These are phyloP conservation scores for Ensete ventricosum DNA, from an alignment of 176 grass and related monocot genomes.

Conservation along the genomic window DNA sequence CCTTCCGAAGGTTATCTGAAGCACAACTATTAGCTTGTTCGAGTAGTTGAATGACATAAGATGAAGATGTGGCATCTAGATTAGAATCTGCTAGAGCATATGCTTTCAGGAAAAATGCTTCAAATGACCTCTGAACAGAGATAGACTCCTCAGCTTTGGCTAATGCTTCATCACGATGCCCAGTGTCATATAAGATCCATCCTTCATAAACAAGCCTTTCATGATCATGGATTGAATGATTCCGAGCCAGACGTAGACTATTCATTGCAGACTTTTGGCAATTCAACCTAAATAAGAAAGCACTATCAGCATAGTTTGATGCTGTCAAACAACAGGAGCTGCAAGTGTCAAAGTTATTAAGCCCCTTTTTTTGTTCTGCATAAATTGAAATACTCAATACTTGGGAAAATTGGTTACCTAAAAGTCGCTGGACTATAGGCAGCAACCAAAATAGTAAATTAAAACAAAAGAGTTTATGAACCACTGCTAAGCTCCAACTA, in stretches of 20 bases:
- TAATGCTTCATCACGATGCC: constrained; percentile 77
- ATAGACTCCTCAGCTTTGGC: constrained; percentile 81
- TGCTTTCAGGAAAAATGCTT: constrained; percentile 91
- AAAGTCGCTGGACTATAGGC: neutral
- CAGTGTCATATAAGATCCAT: constrained; percentile 88
- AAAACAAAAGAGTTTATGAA: neutral
- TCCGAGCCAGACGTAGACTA: constrained; percentile 63
- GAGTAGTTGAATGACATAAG: constrained; percentile 71
- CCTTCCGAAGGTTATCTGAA: constrained; percentile 94
- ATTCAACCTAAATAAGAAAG: constrained; percentile 43
- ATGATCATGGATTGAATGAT: constrained; percentile 48
- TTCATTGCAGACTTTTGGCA: constrained; percentile 83
- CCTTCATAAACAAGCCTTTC: constrained; percentile 95
- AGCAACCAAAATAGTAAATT: neutral
- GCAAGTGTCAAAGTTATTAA: neutral
- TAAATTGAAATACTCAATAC: neutral
- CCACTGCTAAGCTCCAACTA: neutral
- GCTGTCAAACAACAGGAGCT: neutral
- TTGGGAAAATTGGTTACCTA: neutral
- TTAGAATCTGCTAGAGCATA: constrained; percentile 77
- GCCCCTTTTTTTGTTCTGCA: neutral
- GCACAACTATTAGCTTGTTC: constrained; percentile 78
- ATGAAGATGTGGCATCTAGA: constrained; percentile 47
- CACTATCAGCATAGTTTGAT: neutral
- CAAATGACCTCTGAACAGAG: constrained; percentile 66